phyloP scores from a whole-genome alignment of 495 filamentous ascomycete species.

The Daldinia vernicosa region DNA sequence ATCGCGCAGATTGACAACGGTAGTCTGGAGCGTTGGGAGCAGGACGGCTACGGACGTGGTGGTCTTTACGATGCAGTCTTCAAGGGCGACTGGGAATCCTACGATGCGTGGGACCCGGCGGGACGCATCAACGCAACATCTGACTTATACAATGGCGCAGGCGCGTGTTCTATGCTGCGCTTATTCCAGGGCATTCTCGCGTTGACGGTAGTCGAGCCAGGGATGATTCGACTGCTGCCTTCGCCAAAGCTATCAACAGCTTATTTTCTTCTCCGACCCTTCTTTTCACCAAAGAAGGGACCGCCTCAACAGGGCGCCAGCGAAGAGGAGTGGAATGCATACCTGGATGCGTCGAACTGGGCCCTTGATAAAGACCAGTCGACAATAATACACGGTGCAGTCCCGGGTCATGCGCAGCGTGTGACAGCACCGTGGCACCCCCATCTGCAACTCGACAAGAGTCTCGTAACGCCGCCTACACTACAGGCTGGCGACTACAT shows the following conservation, averaged over 20 bases:
- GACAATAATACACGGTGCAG: constrained; percentile 78
- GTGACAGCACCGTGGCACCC: constrained; percentile 80
- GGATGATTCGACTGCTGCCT: constrained; percentile 85
- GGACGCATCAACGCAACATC: constrained; percentile 74
- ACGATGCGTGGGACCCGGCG: constrained; percentile 85
- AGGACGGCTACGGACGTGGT: constrained; percentile 76
- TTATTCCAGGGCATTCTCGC: constrained; percentile 91
- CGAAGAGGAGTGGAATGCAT: constrained; percentile 54
- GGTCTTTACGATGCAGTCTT: constrained; percentile 79
- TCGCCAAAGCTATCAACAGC: constrained; percentile 82
- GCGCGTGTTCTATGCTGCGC: constrained; percentile 85
- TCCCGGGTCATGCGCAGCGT: constrained; percentile 82
- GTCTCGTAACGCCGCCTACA: constrained; percentile 80
- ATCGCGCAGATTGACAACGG: constrained; percentile 87
- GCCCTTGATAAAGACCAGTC: constrained; percentile 55
- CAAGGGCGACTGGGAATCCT: constrained; percentile 82
- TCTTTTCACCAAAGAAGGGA: constrained; percentile 71
- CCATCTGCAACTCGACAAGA: constrained; percentile 74
- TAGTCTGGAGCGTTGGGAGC: constrained; percentile 89
- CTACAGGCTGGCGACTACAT: constrained; percentile 89
- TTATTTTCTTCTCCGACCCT: constrained; percentile 87
- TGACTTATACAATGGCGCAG: constrained; percentile 88
- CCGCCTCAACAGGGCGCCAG: constrained; percentile 49
- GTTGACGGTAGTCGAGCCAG: constrained; percentile 80
- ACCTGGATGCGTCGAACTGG: constrained; percentile 69